Conservation (phyloP, 768 basidiomycete genomes). For the Auriscalpium microsporum region DNA sequence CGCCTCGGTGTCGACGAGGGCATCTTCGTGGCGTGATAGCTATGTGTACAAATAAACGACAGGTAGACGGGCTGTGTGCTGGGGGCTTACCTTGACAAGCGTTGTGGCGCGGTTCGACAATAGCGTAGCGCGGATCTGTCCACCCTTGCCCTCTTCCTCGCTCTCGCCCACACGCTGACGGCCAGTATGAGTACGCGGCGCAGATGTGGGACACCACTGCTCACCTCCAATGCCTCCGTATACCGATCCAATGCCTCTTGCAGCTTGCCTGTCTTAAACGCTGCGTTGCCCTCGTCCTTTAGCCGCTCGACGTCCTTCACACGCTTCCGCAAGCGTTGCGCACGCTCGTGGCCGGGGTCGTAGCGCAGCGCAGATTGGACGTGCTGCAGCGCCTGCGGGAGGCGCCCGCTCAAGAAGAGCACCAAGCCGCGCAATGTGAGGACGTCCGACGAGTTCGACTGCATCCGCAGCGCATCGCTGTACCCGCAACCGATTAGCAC, state of each 20-base stretch:
- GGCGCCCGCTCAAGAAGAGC: conserved; percentile 63
- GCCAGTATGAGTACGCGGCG: not conserved
- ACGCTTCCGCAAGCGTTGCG: conserved; percentile 63
- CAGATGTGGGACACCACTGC: conserved; percentile 7
- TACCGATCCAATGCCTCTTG: conserved; percentile 64
- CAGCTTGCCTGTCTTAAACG: conserved; percentile 57
- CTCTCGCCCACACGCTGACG: conserved; percentile 53
- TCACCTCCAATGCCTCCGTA: conserved; percentile 59
- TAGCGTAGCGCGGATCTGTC: conserved; percentile 71
- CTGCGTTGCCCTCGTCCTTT: conserved; percentile 78
- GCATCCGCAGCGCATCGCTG: conserved; percentile 69
- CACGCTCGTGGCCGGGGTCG: conserved; percentile 70
- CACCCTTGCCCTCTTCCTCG: conserved; percentile 70
- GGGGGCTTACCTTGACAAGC: conserved; percentile 50
- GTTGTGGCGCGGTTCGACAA: conserved; percentile 82
- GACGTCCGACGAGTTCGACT: conserved; percentile 70
- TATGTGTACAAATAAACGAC: conserved; percentile 22
- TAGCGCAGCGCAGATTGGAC: conserved; percentile 60
- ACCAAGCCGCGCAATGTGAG: conserved; percentile 72
- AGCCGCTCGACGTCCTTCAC: conserved; percentile 75
- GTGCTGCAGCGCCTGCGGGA: conserved; percentile 67
- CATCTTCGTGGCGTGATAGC: conserved; percentile 59
- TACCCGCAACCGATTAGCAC: not conserved
- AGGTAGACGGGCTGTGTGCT: not conserved
- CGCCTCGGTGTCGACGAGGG: conserved; percentile 60